Conservation (phyloP, 73 alveolate species). For the Paramecium pentaurelia region DNA sequence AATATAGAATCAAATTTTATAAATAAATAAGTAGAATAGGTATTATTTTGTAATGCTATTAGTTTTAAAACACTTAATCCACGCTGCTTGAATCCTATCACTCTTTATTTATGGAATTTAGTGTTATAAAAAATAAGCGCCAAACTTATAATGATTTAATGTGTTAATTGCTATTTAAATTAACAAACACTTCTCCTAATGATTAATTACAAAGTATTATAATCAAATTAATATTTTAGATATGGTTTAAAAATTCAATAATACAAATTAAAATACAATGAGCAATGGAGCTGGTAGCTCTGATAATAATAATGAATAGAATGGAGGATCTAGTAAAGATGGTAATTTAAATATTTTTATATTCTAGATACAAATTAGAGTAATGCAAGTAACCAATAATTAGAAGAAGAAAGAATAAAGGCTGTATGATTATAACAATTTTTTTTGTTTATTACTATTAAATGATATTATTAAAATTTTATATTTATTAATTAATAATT, state of each 20-base stretch:
- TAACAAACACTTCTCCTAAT: not conserved
- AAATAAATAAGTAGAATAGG: not conserved
- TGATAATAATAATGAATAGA: not conserved
- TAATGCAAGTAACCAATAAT: not conserved
- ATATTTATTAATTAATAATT: not conserved
- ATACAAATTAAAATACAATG: not conserved
- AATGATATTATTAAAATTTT: not conserved
- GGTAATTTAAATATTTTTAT: not conserved
- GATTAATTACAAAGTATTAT: not conserved
- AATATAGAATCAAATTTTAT: not conserved
- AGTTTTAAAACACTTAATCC: not conserved
- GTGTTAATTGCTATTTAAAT: not conserved
- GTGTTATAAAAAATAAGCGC: not conserved
- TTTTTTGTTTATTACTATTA: not conserved
- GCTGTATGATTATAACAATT: not conserved
- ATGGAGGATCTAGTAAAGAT: slow-evolving; percentile 13
- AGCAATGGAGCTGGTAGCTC: not conserved
- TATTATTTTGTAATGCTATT: not conserved
- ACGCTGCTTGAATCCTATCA: not conserved
- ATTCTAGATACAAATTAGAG: not conserved
- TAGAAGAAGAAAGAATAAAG: not conserved
- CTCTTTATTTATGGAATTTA: not conserved
- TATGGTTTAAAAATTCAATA: not conserved
- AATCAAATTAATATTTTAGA: not conserved
- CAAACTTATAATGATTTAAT: not conserved